Evolutionary conservation across 2,329 filamentous ascomycete genomes (phyloP).

Genomic region (Chaetomium strumarium): DNA sequence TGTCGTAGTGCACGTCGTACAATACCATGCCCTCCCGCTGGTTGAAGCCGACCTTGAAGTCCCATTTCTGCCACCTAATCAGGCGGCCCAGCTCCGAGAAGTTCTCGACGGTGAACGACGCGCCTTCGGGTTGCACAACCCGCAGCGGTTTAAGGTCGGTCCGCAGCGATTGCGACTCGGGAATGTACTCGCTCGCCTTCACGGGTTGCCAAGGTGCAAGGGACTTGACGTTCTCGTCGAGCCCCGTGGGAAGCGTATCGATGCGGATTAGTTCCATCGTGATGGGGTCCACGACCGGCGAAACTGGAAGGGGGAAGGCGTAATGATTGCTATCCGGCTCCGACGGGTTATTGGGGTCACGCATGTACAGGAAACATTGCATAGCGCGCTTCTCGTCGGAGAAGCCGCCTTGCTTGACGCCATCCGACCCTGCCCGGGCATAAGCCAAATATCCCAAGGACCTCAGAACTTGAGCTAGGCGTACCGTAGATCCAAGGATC

Average conservation of each 20-base stretch:
- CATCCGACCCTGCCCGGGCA: conserved; percentile 38
- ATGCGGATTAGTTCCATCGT: conserved; percentile 62
- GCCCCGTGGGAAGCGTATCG: conserved; percentile 62
- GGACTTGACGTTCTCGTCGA: conserved; percentile 51
- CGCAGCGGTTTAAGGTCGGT: conserved; percentile 58
- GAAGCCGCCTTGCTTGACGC: conserved; percentile 41
- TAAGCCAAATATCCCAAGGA: not conserved
- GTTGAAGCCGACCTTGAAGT: conserved; percentile 61
- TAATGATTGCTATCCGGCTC: conserved; percentile 65
- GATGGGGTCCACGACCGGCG: conserved; percentile 58
- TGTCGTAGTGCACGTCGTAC: conserved; percentile 57
- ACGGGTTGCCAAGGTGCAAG: conserved; percentile 52
- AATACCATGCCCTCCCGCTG: conserved; percentile 56
- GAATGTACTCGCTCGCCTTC: conserved; percentile 57
- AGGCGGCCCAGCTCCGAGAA: conserved; percentile 28
- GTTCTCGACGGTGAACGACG: conserved; percentile 43
- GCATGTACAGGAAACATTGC: conserved; percentile 62
- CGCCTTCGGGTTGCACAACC: conserved; percentile 57
- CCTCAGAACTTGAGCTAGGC: not conserved
- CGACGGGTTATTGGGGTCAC: conserved; percentile 52
- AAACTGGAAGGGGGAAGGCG: conserved; percentile 60
- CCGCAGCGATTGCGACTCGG: conserved; percentile 54
- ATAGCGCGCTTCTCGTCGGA: conserved; percentile 43
- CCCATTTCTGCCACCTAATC: conserved; percentile 41
- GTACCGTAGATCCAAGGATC: conserved; percentile 62